phyloP scores from a whole-genome alignment of 352 stramenopile species.

The Globisporangium irregulare region DNA sequence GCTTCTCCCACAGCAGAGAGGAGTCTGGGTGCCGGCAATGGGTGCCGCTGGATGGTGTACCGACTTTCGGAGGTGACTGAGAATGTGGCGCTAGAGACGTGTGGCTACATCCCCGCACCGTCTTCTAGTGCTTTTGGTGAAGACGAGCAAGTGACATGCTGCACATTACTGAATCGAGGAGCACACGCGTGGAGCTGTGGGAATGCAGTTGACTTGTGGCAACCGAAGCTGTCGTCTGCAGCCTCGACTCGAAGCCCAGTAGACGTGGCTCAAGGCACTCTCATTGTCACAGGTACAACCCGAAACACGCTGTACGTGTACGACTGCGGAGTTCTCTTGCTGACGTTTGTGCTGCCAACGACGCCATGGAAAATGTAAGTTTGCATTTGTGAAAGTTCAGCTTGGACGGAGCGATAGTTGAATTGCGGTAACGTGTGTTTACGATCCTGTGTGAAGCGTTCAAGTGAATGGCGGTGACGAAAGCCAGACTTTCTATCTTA shows the following conservation, averaged over 20 bases:
- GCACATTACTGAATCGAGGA: background rate
- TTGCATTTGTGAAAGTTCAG: background rate
- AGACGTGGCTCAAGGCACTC: conserved; percentile 21
- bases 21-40: background rate
- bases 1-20: background rate
- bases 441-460: conserved; percentile 17
- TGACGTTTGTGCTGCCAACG: conserved; percentile 41
- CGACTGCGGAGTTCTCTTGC: conserved; percentile 37
- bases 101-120: background rate
- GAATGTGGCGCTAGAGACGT: background rate
- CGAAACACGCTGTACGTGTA: conserved; percentile 45
- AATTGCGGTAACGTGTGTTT: background rate
- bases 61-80: conserved; percentile 2
- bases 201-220: background rate
- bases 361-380: conserved; percentile 47
- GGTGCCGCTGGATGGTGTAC: conserved; percentile 1
- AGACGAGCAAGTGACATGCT: conserved; percentile 17
- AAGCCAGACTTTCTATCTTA: conserved; percentile 16
- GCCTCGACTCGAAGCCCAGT: background rate
- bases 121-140: background rate
- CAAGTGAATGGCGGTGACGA: conserved; percentile 17
- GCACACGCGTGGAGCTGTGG: background rate
- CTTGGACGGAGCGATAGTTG: background rate
- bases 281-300: conserved; percentile 45
- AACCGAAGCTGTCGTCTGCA: background rate